Evolutionary conservation across 2,329 filamentous ascomycete genomes (phyloP).

Genomic region (Pyrenochaeta sp.): DNA sequence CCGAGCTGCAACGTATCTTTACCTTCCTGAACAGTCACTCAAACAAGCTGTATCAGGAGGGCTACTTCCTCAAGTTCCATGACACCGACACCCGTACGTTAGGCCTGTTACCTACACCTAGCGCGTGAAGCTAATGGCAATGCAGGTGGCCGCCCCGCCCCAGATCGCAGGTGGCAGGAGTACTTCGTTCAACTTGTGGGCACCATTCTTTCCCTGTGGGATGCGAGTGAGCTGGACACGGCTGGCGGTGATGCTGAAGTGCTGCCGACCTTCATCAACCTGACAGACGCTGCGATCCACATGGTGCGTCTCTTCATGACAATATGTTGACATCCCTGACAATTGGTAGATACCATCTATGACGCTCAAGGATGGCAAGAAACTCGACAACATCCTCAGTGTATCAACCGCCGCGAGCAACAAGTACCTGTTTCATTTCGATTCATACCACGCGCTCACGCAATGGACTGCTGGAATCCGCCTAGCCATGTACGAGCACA

Average conservation of each 20-base stretch:
- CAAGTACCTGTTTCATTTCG: constrained; percentile 94
- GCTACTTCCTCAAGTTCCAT: constrained; percentile 96
- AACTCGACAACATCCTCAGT: constrained; percentile 92
- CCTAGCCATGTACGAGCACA: constrained; percentile 92
- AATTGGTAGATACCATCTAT: constrained; percentile 69
- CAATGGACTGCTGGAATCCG: constrained; percentile 97
- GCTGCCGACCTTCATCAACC: constrained; percentile 90
- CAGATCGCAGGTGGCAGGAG: constrained; percentile 91
- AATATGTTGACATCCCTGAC: constrained; percentile 22
- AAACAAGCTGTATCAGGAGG: constrained; percentile 97
- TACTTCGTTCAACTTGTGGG: constrained; percentile 97
- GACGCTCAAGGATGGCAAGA: constrained; percentile 83
- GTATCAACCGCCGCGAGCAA: constrained; percentile 96
- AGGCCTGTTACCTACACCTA: constrained; percentile 7
- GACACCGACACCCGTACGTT: constrained; percentile 89
- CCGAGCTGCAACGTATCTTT: constrained; percentile 94
- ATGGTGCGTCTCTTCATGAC: constrained; percentile 71
- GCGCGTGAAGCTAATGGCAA: constrained; percentile 31
- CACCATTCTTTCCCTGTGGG: constrained; percentile 94
- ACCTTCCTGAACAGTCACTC: constrained; percentile 91
- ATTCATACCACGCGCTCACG: constrained; percentile 88
- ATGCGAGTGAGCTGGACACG: constrained; percentile 88
- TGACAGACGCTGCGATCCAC: constrained; percentile 96
- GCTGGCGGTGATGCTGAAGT: constrained; percentile 87
- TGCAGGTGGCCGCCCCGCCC: constrained; percentile 83